Conservation (phyloP, 2,329 filamentous ascomycete species). For the Fusarium nematophilum region DNA sequence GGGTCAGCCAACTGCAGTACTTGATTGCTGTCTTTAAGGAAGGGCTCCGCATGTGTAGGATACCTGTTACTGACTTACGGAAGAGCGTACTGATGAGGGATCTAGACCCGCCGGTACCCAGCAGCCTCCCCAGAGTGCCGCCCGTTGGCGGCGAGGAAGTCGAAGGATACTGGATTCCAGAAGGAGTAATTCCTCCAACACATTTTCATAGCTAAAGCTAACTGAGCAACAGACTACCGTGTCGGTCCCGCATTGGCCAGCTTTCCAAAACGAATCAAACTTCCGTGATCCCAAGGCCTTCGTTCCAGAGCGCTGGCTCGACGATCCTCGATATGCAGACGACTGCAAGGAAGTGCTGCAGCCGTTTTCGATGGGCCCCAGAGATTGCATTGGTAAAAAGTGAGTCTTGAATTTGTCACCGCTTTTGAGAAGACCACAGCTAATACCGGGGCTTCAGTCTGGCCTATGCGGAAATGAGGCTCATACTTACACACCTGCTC, state of each 20-base stretch:
- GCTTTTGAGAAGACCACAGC: neutral
- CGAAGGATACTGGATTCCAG: constrained; percentile 4
- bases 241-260: neutral
- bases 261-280: neutral
- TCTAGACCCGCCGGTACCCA: constrained; percentile 5
- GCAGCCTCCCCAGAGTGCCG: neutral
- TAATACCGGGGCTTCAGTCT: neutral
- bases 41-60: constrained; percentile 8
- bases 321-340: neutral
- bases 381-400: neutral
- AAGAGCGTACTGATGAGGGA: neutral
- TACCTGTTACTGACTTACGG: fast-evolving
- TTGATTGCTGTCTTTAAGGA: constrained; percentile 7
- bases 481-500: neutral
- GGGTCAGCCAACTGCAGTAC: constrained; percentile 1
- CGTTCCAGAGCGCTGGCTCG: constrained; percentile 1
- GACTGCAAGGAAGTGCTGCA: neutral
- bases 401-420: neutral
- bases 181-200: neutral
- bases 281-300: neutral
- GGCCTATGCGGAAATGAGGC: constrained; percentile 1
- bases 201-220: neutral
- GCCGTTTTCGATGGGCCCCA: constrained; percentile 1
- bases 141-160: neutral
- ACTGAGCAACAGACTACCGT: neutral